These are phyloP conservation scores for Fraxinus greggii DNA, from an alignment of 305 asterid genomes.

Conservation along the genomic window DNA sequence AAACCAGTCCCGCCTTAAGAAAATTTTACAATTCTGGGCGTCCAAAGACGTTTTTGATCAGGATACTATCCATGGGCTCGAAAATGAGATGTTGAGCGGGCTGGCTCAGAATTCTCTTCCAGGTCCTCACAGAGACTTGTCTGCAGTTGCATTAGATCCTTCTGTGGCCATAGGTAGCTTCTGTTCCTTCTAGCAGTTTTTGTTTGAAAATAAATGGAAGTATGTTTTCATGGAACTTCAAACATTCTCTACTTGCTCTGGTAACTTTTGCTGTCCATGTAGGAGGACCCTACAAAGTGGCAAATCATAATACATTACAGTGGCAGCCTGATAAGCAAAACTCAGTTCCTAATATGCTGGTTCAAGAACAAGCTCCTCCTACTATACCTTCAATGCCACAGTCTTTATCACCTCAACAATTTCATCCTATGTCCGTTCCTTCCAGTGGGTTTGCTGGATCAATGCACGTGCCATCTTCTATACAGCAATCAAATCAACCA, in stretches of 20 bases:
- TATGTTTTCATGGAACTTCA: background rate
- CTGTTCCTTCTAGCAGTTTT: slow-evolving; percentile 18
- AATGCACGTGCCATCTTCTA: slow-evolving; percentile 46
- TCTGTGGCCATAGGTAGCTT: slow-evolving; percentile 52
- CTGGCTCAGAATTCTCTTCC: slow-evolving; percentile 51
- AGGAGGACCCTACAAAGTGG: slow-evolving; percentile 47
- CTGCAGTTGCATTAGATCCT: slow-evolving; percentile 51
- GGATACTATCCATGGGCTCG: slow-evolving; percentile 69
- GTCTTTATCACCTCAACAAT: slow-evolving; percentile 54
- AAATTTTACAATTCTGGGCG: slow-evolving; percentile 92
- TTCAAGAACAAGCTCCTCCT: slow-evolving; percentile 59
- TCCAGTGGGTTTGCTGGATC: slow-evolving; percentile 48
- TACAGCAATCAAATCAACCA: slow-evolving; percentile 52
- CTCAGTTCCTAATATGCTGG: slow-evolving; percentile 37
- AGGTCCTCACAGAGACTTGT: slow-evolving; percentile 46
- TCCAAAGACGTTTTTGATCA: slow-evolving; percentile 90
- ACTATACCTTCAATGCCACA: slow-evolving; percentile 29
- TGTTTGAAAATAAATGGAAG: slow-evolving; percentile 3
- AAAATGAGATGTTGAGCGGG: slow-evolving; percentile 77
- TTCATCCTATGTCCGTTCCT: slow-evolving; percentile 56
- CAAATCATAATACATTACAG: slow-evolving; percentile 37
- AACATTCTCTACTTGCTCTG: slow-evolving; percentile 7
- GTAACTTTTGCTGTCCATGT: slow-evolving; percentile 6
- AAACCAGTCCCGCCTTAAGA: slow-evolving; percentile 87
- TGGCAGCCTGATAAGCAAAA: slow-evolving; percentile 66